phyloP scores from a whole-genome alignment of 2,329 filamentous ascomycete species.

The Botrytis elliptica region DNA sequence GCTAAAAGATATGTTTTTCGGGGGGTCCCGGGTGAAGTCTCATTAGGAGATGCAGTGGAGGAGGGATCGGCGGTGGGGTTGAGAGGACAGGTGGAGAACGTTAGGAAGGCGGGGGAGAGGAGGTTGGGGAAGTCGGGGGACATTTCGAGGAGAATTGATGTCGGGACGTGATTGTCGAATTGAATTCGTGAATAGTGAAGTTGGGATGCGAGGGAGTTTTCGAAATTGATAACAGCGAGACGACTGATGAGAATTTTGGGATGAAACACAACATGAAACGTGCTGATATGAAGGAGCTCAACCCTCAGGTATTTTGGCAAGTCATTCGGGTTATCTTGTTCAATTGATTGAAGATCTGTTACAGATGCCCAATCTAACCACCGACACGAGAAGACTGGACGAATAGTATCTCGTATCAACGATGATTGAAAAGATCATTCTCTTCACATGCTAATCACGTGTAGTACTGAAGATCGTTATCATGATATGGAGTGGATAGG shows the following conservation, averaged over 20 bases:
- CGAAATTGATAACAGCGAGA: not conserved
- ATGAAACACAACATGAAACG: not conserved
- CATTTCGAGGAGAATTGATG: not conserved
- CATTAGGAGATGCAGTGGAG: slow-evolving; percentile 3
- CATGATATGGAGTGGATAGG: not conserved
- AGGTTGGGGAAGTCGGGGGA: slow-evolving; percentile 28
- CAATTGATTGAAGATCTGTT: not conserved
- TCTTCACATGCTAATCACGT: slow-evolving; percentile 9
- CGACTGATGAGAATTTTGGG: not conserved
- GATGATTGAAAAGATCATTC: not conserved
- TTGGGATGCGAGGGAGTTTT: not conserved
- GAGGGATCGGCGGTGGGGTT: slow-evolving; percentile 10
- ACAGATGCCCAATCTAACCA: not conserved
- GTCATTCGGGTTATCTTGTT: not conserved
- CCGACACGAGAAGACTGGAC: not conserved
- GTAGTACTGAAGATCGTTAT: not conserved
- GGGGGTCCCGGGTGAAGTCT: not conserved
- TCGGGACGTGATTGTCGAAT: not conserved
- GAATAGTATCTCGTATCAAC: not conserved
- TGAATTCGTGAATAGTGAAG: not conserved
- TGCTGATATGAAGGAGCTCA: slow-evolving; percentile 5
- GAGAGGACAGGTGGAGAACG: slow-evolving; percentile 29
- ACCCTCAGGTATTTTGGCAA: not conserved
- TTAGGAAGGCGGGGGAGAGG: slow-evolving; percentile 28
- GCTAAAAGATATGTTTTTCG: slow-evolving; percentile 30